Evolutionary conservation across 2,329 filamentous ascomycete genomes (phyloP).

Genomic region (Aspergillus ochraceoroseus): DNA sequence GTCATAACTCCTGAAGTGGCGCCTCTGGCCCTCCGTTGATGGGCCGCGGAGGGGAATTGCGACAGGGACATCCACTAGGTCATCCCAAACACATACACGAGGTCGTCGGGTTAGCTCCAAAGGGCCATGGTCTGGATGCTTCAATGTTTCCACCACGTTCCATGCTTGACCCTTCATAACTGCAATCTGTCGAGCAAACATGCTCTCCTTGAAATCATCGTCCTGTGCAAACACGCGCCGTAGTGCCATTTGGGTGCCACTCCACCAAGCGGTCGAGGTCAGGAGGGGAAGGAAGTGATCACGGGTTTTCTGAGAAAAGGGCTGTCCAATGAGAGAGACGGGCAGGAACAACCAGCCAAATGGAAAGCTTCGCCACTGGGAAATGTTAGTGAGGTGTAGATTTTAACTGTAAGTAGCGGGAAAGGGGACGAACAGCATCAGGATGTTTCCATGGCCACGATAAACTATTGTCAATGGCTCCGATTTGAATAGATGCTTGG

Average conservation of each 20-base stretch:
- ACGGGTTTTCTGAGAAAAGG: conserved; percentile 88
- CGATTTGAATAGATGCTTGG: conserved; percentile 65
- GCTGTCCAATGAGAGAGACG: conserved; percentile 90
- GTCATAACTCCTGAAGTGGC: conserved; percentile 48
- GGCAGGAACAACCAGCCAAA: conserved; percentile 98
- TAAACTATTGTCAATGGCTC: conserved; percentile 94
- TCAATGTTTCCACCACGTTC: conserved; percentile 98
- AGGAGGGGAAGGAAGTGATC: conserved; percentile 94
- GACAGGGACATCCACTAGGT: conserved; percentile 90
- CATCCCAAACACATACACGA: conserved; percentile 95
- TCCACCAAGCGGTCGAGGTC: conserved; percentile 96
- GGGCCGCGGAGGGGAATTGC: conserved; percentile 83
- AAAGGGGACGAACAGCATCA: conserved; percentile 60
- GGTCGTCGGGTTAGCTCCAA: conserved; percentile 85
- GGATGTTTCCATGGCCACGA: conserved; percentile 99
- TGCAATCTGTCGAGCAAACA: conserved; percentile 97
- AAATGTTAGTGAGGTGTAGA: conserved; percentile 21
- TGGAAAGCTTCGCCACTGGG: conserved; percentile 74
- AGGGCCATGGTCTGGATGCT: conserved; percentile 85
- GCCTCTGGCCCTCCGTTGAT: conserved; percentile 75
- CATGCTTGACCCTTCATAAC: conserved; percentile 99
- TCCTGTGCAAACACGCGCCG: conserved; percentile 87
- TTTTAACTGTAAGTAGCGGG: neutral
- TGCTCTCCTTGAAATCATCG: conserved; percentile 93
- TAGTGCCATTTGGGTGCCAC: conserved; percentile 80